Evolutionary conservation across 2,329 filamentous ascomycete genomes (phyloP), one percentile per base, ranked within the genome.

Genomic region (Xylariaceae sp.): DNA sequence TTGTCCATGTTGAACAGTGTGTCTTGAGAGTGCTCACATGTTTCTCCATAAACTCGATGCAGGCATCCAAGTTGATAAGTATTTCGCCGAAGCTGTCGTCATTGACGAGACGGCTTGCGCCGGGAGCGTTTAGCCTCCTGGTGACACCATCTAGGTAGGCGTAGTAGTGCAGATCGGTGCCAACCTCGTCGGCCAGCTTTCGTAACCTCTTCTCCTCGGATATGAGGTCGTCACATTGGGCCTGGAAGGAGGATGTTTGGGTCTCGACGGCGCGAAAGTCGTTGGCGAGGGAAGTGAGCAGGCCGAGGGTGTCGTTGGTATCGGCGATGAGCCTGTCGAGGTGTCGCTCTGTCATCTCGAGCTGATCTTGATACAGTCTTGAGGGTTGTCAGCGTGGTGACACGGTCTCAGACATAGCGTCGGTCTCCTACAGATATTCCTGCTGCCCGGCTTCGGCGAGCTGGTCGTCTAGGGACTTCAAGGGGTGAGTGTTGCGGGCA

Each of bases 141-240:
- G 91, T 96, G 54, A 93, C 91, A 43, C 87, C 91, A 58, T 99
- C 94, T 6, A 99, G 80, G 66, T 96, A 97, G 17, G 88, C 84
- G 69, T 99, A 99, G 71, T 96, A 97, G 66, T 92, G 86, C n/a
- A 97, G 76, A 62, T 97, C 95, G 19, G 89, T 88, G 22, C 89
- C 87, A 51, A 99, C 87, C 53, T 91, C 87, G 60, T 95, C 84
- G 2, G 91, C 90, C 40, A 99, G 79, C 59, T 80, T 81, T 56
- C 89, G 85, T 39, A 97, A 79, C 19, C 89, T 84, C 62, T 81
- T 83, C 72, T 97, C 91, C 63, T 96, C 92, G 1, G 82, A 77
- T 31, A 97, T 75, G 2, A 99, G 78, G 51, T 90, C 88, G 66
- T 97, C 90, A 71, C 94, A 99, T 70, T 96, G 91, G 43, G 87